phyloP scores from a whole-genome alignment of 2,329 filamentous ascomycete genomes.

The Westerdykella aurantiaca region DNA sequence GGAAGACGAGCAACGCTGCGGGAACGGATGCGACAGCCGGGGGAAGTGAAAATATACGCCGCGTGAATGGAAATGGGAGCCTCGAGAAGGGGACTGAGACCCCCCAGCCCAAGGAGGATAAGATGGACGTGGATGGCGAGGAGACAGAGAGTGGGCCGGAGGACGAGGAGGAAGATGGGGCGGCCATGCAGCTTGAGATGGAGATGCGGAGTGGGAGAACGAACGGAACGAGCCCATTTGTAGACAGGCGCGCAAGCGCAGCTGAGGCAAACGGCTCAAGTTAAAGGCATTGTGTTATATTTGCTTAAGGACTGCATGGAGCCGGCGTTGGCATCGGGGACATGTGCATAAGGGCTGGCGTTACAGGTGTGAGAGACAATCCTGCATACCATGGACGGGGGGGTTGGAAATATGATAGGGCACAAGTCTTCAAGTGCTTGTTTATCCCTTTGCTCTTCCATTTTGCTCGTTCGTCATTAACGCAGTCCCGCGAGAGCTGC shows the following conservation, averaged over 20 bases:
- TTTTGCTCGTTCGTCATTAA: no score
- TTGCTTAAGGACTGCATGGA: conserved; percentile 8
- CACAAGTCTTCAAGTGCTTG: no score
- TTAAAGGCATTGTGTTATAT: conserved; percentile 1
- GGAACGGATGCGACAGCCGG: not conserved
- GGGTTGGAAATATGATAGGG: no score
- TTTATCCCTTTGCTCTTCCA: no score
- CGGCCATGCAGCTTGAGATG: conserved; percentile 37
- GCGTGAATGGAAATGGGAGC: not conserved
- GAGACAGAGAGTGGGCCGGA: conserved; percentile 20
- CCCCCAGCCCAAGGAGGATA: conserved; percentile 8
- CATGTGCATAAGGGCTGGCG: no score
- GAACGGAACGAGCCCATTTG: conserved; percentile 7
- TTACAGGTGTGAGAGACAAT: no score
- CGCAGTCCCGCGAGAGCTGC: no score
- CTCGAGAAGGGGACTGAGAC: conserved; percentile 3
- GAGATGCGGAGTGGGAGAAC: conserved; percentile 31
- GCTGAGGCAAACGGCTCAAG: conserved; percentile 30
- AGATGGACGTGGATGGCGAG: conserved; percentile 14
- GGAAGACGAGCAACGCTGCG: not conserved
- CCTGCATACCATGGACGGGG: no score
- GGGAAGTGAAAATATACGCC: not conserved
- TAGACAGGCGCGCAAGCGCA: conserved; percentile 18
- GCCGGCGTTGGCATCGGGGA: conserved; percentile 5
- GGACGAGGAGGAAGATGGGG: conserved; percentile 17